A percentile compares a stretch with the other conserved stretches of the same genome.
Evolutionary conservation across 352 stramenopile genomes (phyloP).

Genomic region (Phytopythium boreale): DNA sequence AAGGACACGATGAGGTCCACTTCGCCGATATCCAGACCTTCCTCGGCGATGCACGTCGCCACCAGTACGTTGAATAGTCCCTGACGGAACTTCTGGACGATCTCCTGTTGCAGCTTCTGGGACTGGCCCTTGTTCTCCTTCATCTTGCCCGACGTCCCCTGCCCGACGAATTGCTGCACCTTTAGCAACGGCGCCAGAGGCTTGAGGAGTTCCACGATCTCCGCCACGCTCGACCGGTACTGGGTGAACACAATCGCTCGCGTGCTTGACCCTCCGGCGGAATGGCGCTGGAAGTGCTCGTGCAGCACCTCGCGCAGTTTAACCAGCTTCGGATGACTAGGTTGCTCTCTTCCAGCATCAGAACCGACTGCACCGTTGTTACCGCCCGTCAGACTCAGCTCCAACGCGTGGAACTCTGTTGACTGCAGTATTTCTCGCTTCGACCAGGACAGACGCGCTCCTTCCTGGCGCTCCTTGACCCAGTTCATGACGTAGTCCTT

Average conservation of each 20-base stretch:
- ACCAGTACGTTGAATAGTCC: slow-evolving; percentile 92
- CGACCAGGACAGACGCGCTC: slow-evolving; percentile 61
- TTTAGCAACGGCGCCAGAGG: slow-evolving; percentile 77
- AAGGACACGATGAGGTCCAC: slow-evolving; percentile 95
- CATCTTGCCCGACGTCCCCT: slow-evolving; percentile 79
- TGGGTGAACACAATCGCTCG: slow-evolving; percentile 98
- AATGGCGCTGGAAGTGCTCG: slow-evolving; percentile 85
- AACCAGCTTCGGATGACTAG: slow-evolving; percentile 74
- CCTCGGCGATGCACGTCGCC: slow-evolving; percentile 95
- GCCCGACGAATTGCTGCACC: slow-evolving; percentile 92
- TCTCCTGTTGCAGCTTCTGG: slow-evolving; percentile 95
- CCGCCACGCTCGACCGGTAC: slow-evolving; percentile 92
- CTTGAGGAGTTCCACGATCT: slow-evolving; percentile 89
- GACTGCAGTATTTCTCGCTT: slow-evolving; percentile 79
- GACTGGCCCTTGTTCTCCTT: slow-evolving; percentile 90
- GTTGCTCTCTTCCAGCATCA: slow-evolving; percentile 3
- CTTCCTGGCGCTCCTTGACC: slow-evolving; percentile 43
- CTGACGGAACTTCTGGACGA: slow-evolving; percentile 88
- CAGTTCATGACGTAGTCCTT: slow-evolving; percentile 63
- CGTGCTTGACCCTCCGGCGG: slow-evolving; percentile 71
- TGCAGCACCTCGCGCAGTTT: slow-evolving; percentile 91
- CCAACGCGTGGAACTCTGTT: slow-evolving; percentile 61
- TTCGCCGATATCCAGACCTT: slow-evolving; percentile 95
- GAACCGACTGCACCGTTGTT: slow-evolving; percentile 10
- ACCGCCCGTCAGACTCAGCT: slow-evolving; percentile 35